phyloP scores from a whole-genome alignment of 164 flowering plant genomes.

The Dillenia suffruticosa region DNA sequence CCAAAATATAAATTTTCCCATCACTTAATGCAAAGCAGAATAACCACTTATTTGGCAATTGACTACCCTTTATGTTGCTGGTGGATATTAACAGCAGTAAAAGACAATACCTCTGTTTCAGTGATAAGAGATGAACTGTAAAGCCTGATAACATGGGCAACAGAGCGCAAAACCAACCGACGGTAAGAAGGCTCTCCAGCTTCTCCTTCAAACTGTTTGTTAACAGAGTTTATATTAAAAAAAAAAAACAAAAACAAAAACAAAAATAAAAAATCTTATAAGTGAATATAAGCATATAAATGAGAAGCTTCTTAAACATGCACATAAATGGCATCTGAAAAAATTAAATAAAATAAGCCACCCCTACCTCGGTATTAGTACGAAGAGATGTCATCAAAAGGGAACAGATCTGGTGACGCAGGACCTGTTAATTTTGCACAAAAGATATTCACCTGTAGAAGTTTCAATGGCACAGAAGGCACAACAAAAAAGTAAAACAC shows the following conservation, averaged over 20 bases:
- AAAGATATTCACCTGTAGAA: constrained; percentile 4
- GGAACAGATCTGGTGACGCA: constrained; percentile 92
- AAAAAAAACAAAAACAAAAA: constrained; percentile 3
- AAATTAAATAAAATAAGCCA: neutral
- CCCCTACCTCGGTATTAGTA: constrained; percentile 75
- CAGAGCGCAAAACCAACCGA: constrained; percentile 93
- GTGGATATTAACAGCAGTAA: neutral
- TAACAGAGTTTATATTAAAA: too few relatives aligned
- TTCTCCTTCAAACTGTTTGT: constrained; percentile 82
- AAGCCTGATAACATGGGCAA: constrained; percentile 88
- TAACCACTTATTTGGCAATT: too few relatives aligned
- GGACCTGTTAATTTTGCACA: constrained; percentile 45
- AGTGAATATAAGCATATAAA: neutral
- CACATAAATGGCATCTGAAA: too few relatives aligned
- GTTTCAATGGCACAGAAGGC: constrained; percentile 4
- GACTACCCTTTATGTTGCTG: too few relatives aligned
- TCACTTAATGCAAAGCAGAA: too few relatives aligned
- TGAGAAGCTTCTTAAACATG: neutral
- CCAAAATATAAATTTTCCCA: too few relatives aligned
- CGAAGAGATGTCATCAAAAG: constrained; percentile 98
- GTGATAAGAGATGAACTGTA: constrained; percentile 90
- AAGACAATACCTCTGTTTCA: constrained; percentile 79
- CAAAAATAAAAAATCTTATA: neutral
- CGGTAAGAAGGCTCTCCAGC: constrained; percentile 92
- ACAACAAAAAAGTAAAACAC: too few relatives aligned